Conservation (phyloP, 2,329 filamentous ascomycete genomes). For the Trichoderma sp. region DNA sequence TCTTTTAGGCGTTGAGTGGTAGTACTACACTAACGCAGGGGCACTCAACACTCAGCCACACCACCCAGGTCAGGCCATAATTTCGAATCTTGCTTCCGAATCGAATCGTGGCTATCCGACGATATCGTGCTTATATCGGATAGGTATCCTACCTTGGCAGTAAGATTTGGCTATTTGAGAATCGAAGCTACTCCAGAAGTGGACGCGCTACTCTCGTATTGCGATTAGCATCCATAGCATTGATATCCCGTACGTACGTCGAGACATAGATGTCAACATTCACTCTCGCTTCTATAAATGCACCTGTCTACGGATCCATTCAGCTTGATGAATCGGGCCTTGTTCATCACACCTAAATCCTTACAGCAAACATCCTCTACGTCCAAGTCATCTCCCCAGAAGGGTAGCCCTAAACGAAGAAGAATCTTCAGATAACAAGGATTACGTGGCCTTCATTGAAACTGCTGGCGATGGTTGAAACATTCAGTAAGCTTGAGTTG, state of each 20-base stretch:
- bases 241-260: too few species aligned
- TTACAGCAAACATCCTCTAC: background rate
- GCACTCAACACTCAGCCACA: background rate
- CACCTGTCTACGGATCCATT: too few species aligned
- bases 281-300: background rate
- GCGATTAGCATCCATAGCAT: background rate
- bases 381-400: background rate
- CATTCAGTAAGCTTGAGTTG: background rate
- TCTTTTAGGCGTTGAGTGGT: background rate
- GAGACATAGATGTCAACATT: too few species aligned
- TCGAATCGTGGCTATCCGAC: background rate
- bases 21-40: slow-evolving; percentile 18
- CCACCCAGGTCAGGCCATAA: background rate
- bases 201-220: background rate
- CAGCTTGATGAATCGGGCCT: background rate
- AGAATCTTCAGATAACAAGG: background rate
- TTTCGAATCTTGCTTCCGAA: slow-evolving; percentile 1
- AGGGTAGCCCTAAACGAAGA: background rate
- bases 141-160: background rate
- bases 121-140: background rate
- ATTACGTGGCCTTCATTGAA: background rate
- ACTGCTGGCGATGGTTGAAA: background rate
- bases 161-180: background rate
- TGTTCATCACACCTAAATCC: background rate
- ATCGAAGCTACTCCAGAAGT: too few species aligned